Conservation (phyloP, 805 yeast species). For the Henningerozyma blattae region DNA sequence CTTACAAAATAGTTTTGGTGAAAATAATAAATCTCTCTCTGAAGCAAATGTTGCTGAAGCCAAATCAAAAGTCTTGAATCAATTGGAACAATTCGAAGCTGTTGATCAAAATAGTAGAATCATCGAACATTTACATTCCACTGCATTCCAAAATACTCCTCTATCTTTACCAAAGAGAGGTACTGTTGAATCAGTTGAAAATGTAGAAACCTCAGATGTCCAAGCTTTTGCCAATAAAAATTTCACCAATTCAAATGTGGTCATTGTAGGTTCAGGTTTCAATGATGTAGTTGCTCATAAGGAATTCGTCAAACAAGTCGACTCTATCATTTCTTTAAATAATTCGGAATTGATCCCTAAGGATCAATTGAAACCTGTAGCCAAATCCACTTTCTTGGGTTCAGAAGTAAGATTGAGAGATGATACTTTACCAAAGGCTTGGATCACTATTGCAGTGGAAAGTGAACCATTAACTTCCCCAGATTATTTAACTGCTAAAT, state of each 20-base stretch:
- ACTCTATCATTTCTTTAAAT: constrained; percentile 23
- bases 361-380: constrained; percentile 34
- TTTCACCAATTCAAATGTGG: constrained; percentile 51
- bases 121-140: constrained; percentile 63
- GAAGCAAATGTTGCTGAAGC: constrained; percentile 37
- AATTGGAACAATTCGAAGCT: constrained; percentile 41
- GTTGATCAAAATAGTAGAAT: constrained; percentile 42
- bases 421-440: constrained; percentile 73
- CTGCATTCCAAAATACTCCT: constrained; percentile 82
- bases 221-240: constrained; percentile 41
- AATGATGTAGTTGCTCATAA: constrained; percentile 50
- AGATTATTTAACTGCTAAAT: constrained; percentile 58
- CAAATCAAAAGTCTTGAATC: constrained; percentile 33
- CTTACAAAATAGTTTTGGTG: constrained; percentile 27
- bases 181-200: constrained; percentile 51
- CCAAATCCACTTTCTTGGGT: constrained; percentile 65
- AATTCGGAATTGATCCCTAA: constrained; percentile 30
- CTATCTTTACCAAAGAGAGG: constrained; percentile 68
- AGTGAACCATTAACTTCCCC: constrained; percentile 57
- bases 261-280: constrained; percentile 59
- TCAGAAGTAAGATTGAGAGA: constrained; percentile 83
- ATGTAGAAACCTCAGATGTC: constrained; percentile 48
- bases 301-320: constrained; percentile 53
- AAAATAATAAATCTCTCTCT: constrained; percentile 19
- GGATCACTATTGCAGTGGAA: constrained; percentile 61